Conservation (phyloP, 2,329 filamentous ascomycete genomes). For the Neocucurbitaria cava region DNA sequence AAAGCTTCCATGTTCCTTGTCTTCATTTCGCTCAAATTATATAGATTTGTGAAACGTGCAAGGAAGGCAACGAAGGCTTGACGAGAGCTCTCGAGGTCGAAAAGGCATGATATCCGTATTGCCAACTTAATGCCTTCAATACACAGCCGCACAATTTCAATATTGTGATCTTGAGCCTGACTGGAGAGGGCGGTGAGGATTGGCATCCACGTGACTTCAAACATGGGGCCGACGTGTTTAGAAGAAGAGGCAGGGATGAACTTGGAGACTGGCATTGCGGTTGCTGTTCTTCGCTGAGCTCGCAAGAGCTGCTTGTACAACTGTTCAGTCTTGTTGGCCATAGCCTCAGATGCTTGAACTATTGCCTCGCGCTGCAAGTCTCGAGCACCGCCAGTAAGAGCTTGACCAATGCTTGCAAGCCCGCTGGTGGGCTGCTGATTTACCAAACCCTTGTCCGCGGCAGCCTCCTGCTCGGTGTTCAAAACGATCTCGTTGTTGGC, state of each 20-base stretch:
- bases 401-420: slow-evolving; percentile 84
- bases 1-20: slow-evolving; percentile 96
- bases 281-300: slow-evolving; percentile 81
- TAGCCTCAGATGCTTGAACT: slow-evolving; percentile 93
- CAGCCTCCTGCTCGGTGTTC: slow-evolving; percentile 87
- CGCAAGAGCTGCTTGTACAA: slow-evolving; percentile 93
- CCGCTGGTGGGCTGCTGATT: slow-evolving; percentile 66
- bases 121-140: slow-evolving; percentile 95
- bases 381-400: slow-evolving; percentile 88
- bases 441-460: slow-evolving; percentile 74
- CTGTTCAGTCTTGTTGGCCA: slow-evolving; percentile 80
- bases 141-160: slow-evolving; percentile 89
- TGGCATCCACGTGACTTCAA: slow-evolving; percentile 99
- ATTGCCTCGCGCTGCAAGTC: slow-evolving; percentile 94
- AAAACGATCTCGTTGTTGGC: slow-evolving; percentile 90
- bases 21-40: slow-evolving; percentile 93
- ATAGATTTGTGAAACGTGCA: slow-evolving; percentile 92
- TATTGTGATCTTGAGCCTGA: slow-evolving; percentile 91
- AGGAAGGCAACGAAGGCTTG: slow-evolving; percentile 94
- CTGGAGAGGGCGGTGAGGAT: slow-evolving; percentile 94
- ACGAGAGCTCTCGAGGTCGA: slow-evolving; percentile 89
- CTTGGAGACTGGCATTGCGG: slow-evolving; percentile 69
- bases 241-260: slow-evolving; percentile 95
- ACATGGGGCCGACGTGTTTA: slow-evolving; percentile 97
- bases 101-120: slow-evolving; percentile 90